These are phyloP conservation scores for Cryptococcus wingfieldii DNA, from an alignment of 1,284 basidiomycete genomes.

Conservation along the genomic window DNA sequence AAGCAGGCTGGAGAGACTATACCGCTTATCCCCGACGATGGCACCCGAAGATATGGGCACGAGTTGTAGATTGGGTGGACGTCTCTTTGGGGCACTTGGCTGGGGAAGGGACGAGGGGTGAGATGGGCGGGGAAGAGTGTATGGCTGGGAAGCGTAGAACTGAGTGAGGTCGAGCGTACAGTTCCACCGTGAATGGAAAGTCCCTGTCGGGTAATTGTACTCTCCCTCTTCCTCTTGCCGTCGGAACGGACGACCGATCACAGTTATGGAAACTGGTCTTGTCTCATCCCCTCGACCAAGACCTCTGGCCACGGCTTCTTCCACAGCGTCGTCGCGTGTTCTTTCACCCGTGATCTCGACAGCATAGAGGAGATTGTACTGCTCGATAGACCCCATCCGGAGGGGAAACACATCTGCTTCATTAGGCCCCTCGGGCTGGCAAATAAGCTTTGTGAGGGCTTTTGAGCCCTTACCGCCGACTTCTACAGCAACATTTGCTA, in stretches of 20 bases:
- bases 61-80: too few relatives aligned
- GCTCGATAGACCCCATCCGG: conserved; percentile 62
- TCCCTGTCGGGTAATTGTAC: conserved; percentile 59
- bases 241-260: conserved; percentile 64
- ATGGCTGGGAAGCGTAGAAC: conserved; percentile 30
- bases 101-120: conserved; percentile 4
- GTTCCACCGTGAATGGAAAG: conserved; percentile 80
- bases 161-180: conserved; percentile 71
- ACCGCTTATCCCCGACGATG: conserved; percentile 48
- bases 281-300: conserved; percentile 55
- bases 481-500: conserved; percentile 66
- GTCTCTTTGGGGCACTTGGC: neutral
- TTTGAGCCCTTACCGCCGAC: conserved; percentile 71
- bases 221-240: neutral
- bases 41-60: conserved; percentile 6
- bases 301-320: conserved; percentile 19
- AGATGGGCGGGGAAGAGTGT: conserved; percentile 10
- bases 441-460: conserved; percentile 51
- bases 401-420: conserved; percentile 65
- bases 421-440: conserved; percentile 47
- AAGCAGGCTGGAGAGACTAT: conserved; percentile 39
- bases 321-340: conserved; percentile 2
- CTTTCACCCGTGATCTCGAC: conserved; percentile 52
- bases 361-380: conserved; percentile 80
- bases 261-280: conserved; percentile 69